A percentile compares a stretch with the other conserved stretches of the same genome.
These are phyloP conservation scores for Phlegmacium glaucopus DNA, from an alignment of 768 basidiomycete species.

Conservation along the genomic window DNA sequence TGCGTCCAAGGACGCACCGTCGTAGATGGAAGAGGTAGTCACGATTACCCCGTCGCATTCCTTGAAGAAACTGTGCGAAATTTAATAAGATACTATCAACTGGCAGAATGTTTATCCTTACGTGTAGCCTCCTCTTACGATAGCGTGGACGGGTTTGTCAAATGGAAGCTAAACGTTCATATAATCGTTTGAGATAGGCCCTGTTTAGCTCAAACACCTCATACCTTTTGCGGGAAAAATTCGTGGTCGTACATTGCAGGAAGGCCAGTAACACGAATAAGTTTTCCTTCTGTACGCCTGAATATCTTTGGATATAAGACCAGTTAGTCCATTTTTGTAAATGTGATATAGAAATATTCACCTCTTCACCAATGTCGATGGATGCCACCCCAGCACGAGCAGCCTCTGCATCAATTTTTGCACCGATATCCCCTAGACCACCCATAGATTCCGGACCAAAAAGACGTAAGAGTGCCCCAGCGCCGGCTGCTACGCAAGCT, in stretches of 20 bases:
- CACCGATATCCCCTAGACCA: slow-evolving; percentile 4
- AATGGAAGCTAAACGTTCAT: too few relatives aligned
- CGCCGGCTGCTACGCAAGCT: background rate
- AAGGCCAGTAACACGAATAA: background rate
- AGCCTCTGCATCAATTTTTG: slow-evolving; percentile 2
- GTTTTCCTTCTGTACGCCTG: background rate
- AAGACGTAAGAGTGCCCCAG: background rate
- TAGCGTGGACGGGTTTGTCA: too few relatives aligned
- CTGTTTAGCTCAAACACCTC: background rate
- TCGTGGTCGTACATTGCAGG: slow-evolving; percentile 8
- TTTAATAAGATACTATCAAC: background rate
- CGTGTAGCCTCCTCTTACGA: background rate
- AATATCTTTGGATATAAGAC: background rate
- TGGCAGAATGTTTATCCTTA: background rate
- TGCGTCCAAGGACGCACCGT: background rate
- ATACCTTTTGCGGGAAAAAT: slow-evolving; percentile 4
- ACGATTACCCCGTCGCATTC: slow-evolving; percentile 1
- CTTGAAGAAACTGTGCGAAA: background rate
- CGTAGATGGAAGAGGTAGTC: background rate
- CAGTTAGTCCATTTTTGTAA: too few relatives aligned
- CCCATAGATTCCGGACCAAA: slow-evolving; percentile 6
- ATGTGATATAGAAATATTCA: background rate
- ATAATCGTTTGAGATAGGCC: too few relatives aligned
- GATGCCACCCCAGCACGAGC: slow-evolving; percentile 1
- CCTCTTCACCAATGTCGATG: slow-evolving; percentile 4